Conservation (phyloP, 129 eudicot genomes). For the Apium graveolens region DNA sequence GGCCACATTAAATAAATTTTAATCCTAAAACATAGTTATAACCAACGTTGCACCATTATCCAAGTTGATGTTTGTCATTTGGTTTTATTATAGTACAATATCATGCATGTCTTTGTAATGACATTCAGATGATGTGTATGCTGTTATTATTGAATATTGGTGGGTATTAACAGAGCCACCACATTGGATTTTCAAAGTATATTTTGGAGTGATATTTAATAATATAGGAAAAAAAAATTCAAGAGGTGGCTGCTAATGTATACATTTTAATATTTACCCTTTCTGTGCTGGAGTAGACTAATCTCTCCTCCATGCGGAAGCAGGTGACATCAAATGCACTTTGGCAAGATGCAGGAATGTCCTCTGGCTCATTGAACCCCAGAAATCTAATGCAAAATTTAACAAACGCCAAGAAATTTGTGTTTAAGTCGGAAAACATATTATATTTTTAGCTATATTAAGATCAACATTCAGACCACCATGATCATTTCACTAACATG, state of each 20-base stretch:
- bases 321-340: constrained; percentile 87
- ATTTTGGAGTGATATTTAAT: neutral
- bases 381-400: constrained; percentile 45
- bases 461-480: neutral
- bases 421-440: neutral
- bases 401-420: neutral
- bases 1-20: neutral
- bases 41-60: neutral
- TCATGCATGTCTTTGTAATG: neutral
- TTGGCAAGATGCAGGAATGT: constrained; percentile 65
- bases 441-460: neutral
- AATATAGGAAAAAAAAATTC: neutral
- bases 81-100: neutral
- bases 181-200: neutral
- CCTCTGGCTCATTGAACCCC: constrained; percentile 62
- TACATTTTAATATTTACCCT: constrained; percentile 35
- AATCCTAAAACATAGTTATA: neutral
- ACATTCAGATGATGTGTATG: neutral
- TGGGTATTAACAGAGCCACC: neutral
- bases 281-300: constrained; percentile 65
- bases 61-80: neutral
- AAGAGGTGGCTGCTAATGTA: neutral
- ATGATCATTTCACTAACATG: constrained; percentile 34
- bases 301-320: constrained; percentile 82
- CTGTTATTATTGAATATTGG: neutral